Evolutionary conservation across 2,329 filamentous ascomycete species (phyloP), one percentile per base, ranked within the genome.

Genomic region (Chaetomium globosum): DNA sequence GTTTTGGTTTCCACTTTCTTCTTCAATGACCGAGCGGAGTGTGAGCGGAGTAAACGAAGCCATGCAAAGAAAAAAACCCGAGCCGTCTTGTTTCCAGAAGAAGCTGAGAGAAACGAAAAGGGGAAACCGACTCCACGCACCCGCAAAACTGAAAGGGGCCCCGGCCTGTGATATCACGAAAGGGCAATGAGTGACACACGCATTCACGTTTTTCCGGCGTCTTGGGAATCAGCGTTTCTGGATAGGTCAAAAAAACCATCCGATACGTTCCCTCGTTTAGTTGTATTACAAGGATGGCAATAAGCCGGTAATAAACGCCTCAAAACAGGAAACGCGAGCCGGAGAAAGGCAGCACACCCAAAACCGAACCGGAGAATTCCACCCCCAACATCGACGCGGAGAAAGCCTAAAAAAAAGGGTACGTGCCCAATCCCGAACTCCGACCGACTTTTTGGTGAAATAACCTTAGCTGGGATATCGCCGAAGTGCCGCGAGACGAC

Each of bases 371-470:
- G 33, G 33, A 52, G 21, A 26, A 52, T 52, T 26, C 49, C 49
- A 52, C 19, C 3, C 10, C n/a, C 21, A 23, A 10, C 21, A 21
- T 10, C 49, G 28, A 7, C 26, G 21, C 21, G 49, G 3, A 52
- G 7, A 53, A 43, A 13, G 39, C 16, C 4, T n/a, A 43, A 39
- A 36, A 36, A 36, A 36, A 36, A 36, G 33, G 30, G 52, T 36
- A 54, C 52, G 52, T 49, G 3, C 39, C 61, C 43, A 59, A 64
- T 55, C 61, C 61, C 61, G 61, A 64, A 59, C 10, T 49, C 61
- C 55, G 55, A 12, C 61, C 36, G 61, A 28, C 36, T n/a, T 10
- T 12, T 36, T 10, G 33, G 8, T 10, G 9, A 36, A 19, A 19
- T n/a, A 43, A 43, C 39, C 16, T 36, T 21, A 23, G 31, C 31